Evolutionary conservation across 106 monocot genomes (phyloP).

Genomic region (Acanthochlamys bracteata): DNA sequence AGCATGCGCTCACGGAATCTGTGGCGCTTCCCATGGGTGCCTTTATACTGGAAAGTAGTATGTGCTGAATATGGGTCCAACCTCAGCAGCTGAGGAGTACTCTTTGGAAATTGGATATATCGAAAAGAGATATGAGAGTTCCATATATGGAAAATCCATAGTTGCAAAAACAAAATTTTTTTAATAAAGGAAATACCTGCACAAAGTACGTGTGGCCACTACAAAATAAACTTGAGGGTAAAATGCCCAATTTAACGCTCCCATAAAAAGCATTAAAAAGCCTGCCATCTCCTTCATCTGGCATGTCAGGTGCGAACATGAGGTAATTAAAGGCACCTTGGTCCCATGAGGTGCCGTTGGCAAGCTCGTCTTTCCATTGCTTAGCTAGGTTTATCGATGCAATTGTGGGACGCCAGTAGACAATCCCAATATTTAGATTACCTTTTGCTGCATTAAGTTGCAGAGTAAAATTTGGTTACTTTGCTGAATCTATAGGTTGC

Average conservation of each 20-base stretch:
- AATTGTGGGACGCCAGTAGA: constrained; percentile 84
- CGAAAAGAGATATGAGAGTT: not conserved
- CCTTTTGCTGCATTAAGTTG: too few relatives aligned
- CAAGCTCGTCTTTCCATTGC: constrained; percentile 85
- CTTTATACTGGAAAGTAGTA: constrained; percentile 94
- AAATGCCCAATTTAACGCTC: constrained; percentile 70
- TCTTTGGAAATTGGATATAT: constrained; percentile 22
- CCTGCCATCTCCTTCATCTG: constrained; percentile 57
- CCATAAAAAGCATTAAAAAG: constrained; percentile 83
- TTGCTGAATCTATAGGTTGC: too few relatives aligned
- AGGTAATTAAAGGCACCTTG: constrained; percentile 90
- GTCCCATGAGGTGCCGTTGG: constrained; percentile 70
- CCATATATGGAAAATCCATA: too few relatives aligned
- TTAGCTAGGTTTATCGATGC: constrained; percentile 63
- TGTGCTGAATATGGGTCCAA: constrained; percentile 94
- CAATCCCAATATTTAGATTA: constrained; percentile 90
- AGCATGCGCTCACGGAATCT: constrained; percentile 88
- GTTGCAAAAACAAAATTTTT: not conserved
- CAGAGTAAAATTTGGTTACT: too few relatives aligned
- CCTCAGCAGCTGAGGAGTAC: constrained; percentile 65
- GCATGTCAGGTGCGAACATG: constrained; percentile 52
- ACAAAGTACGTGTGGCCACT: constrained; percentile 98
- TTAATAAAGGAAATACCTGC: constrained; percentile 47
- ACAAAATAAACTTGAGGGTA: constrained; percentile 95
- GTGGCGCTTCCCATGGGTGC: constrained; percentile 91